Base-by-base conservation (phyloP, 1,284 basidiomycete genomes). In the Clitocybe nebularis region DNA sequence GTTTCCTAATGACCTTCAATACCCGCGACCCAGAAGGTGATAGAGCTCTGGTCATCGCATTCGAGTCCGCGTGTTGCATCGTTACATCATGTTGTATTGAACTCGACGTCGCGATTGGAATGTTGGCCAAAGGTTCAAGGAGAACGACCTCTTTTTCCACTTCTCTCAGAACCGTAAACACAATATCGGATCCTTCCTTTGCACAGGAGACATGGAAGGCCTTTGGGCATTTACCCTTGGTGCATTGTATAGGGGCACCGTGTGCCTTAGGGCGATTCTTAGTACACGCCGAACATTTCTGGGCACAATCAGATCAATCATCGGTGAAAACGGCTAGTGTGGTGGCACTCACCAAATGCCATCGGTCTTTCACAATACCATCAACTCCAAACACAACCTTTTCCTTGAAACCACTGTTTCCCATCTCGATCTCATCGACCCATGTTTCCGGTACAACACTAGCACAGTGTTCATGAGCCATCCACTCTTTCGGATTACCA, bases 151-250 rank as follows among this genome's bases (percentile, higher is more conserved):
- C 84, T 61, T 85, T 87, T 60, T 89, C 85, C 0, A 89, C 77
- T 48, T 89, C 81, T 37, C 75, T 69, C 9, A 85, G 46, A 16
- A 85, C 69, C 2, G 64, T 65, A 56, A 84, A 89, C 10, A 78
- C 66, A 33, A 89, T 73, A 8, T 80, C 75, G 5, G 58, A 54
- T 3, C 62, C 68, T 17, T 80, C 76, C 20, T 71, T 69, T 0
- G 95, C 95, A 61, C 95, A 99, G 1, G 84, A 88, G 20, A 96
- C 84, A 59, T 99, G 95, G 64, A 90, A 96, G 0, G 95, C 91
- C 54, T 89, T 90, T 1, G 89, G 75, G 58, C 95, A 96, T 66
- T 91, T 93, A 45, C 91, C 91, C 61, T 91, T 91, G 7, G 90
- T 90, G 60, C 93, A 97, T 57, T 97, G 93, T 21, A 96, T 83